These are phyloP conservation scores for Kalaharituber pfeilii DNA, from an alignment of 2,329 filamentous ascomycete species.

Conservation along the genomic window DNA sequence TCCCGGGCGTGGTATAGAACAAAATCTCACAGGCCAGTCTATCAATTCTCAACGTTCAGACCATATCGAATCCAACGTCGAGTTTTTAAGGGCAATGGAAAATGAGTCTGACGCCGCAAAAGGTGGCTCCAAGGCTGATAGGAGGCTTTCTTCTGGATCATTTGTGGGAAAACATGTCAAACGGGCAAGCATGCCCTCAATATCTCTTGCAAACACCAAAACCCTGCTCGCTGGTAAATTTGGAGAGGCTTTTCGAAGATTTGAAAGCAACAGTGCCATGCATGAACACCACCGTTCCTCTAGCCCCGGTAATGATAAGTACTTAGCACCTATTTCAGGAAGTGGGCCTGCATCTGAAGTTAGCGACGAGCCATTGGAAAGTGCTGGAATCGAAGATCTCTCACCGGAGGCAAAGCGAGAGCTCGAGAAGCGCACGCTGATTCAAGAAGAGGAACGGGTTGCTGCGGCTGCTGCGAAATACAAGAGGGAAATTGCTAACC, in stretches of 20 bases:
- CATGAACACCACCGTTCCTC: constrained; percentile 17
- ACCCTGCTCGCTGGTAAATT: constrained; percentile 75
- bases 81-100: constrained; percentile 64
- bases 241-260: constrained; percentile 82
- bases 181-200: constrained; percentile 50
- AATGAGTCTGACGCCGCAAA: constrained; percentile 35
- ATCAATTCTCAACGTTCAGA: constrained; percentile 23
- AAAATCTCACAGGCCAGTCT: constrained; percentile 24
- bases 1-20: constrained; percentile 15
- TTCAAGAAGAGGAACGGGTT: constrained; percentile 78
- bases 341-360: constrained; percentile 58
- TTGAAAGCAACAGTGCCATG: constrained; percentile 41
- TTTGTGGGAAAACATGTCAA: constrained; percentile 42
- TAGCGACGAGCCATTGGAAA: constrained; percentile 43
- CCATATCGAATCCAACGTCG: constrained; percentile 60
- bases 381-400: constrained; percentile 34
- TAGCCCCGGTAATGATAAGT: constrained; percentile 26
- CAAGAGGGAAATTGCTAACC: constrained; percentile 51
- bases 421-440: constrained; percentile 61
- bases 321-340: constrained; percentile 48
- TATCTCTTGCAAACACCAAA: constrained; percentile 51
- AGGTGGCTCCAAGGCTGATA: constrained; percentile 37
- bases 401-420: constrained; percentile 81
- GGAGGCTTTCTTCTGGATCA: constrained; percentile 25
- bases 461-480: constrained; percentile 81